These are phyloP conservation scores for Xylaria sp. DNA, from an alignment of 2,329 filamentous ascomycete genomes.

Conservation along the genomic window DNA sequence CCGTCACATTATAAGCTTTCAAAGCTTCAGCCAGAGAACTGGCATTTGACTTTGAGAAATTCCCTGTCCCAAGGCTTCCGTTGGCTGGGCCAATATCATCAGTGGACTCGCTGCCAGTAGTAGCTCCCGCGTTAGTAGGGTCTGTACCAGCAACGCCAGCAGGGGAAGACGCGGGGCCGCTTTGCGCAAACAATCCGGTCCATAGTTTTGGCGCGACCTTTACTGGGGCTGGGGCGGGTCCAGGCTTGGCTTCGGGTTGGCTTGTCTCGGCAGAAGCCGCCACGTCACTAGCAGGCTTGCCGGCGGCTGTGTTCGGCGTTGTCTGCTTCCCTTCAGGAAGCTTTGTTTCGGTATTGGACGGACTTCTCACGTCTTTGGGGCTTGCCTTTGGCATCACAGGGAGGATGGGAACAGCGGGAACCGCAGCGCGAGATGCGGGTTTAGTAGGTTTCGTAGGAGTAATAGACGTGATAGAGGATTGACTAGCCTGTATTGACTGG, in stretches of 20 bases:
- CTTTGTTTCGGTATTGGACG: slow-evolving; percentile 24
- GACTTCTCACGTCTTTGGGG: slow-evolving; percentile 36
- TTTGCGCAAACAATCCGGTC: slow-evolving; percentile 42
- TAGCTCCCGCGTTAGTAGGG: slow-evolving; percentile 24
- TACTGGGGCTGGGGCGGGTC: slow-evolving; percentile 32
- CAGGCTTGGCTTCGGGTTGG: slow-evolving; percentile 30
- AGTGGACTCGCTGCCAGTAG: slow-evolving; percentile 29
- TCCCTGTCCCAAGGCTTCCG: slow-evolving; percentile 32
- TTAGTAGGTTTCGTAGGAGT: slow-evolving; percentile 36
- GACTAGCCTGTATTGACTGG: slow-evolving; percentile 34
- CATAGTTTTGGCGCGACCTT: slow-evolving; percentile 45
- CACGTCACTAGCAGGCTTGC: slow-evolving; percentile 16
- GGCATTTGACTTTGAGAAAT: slow-evolving; percentile 49
- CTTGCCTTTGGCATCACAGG: slow-evolving; percentile 49
- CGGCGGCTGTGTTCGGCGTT: slow-evolving; percentile 7
- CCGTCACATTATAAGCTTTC: slow-evolving; percentile 69
- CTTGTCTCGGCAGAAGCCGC: slow-evolving; percentile 13
- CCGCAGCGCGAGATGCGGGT: slow-evolving; percentile 39
- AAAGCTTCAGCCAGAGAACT: slow-evolving; percentile 64
- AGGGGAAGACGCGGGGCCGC: slow-evolving; percentile 25
- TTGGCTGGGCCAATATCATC: slow-evolving; percentile 28
- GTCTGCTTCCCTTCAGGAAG: slow-evolving; percentile 27
- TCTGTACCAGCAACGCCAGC: slow-evolving; percentile 32
- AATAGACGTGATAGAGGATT: slow-evolving; percentile 26
- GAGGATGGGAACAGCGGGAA: slow-evolving; percentile 49